Conservation (phyloP, 164 flowering plant species). For the Protea cynaroides region DNA sequence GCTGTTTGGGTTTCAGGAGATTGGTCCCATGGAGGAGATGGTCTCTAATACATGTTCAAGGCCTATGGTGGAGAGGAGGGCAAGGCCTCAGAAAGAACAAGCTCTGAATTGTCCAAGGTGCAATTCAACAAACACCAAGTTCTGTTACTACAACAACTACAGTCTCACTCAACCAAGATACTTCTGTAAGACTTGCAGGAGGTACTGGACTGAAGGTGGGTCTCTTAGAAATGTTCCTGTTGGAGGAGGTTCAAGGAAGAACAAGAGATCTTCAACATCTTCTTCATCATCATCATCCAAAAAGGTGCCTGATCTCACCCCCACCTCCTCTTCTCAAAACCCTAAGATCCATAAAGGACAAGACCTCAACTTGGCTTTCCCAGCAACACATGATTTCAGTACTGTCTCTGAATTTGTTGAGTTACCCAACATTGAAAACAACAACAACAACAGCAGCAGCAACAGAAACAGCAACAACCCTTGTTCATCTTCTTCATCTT, state of each 20-base stretch:
- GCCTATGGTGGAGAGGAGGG: constrained; percentile 47
- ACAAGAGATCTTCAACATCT: constrained; percentile 53
- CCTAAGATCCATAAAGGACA: constrained; percentile 39
- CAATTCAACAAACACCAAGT: constrained; percentile 89
- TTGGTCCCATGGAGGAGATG: constrained; percentile 66
- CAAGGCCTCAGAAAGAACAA: constrained; percentile 74
- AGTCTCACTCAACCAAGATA: constrained; percentile 96
- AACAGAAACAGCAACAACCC: constrained; percentile 13
- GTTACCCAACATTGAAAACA: constrained; percentile 23
- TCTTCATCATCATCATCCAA: constrained; percentile 22
- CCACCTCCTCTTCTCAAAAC: constrained; percentile 22
- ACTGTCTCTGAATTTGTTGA: constrained; percentile 34
- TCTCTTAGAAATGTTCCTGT: constrained; percentile 92
- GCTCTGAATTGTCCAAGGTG: constrained; percentile 90
- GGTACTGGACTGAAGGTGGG: constrained; percentile 99
- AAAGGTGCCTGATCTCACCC: constrained; percentile 30
- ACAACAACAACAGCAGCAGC: constrained; percentile 11
- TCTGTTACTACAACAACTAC: constrained; percentile 97
- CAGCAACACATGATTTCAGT: constrained; percentile 28
- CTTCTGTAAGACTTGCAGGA: constrained; percentile 89
- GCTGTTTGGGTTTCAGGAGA: constrained; percentile 36
- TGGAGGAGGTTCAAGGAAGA: constrained; percentile 93
- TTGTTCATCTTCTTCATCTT: constrained; percentile 16
- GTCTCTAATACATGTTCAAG: constrained; percentile 45
- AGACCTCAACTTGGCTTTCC: constrained; percentile 61